Percentiles rank a stretch among this genome's conserved stretches.
phyloP scores from a whole-genome alignment of 208 protist genomes.

The Crithidia acanthocephali region DNA sequence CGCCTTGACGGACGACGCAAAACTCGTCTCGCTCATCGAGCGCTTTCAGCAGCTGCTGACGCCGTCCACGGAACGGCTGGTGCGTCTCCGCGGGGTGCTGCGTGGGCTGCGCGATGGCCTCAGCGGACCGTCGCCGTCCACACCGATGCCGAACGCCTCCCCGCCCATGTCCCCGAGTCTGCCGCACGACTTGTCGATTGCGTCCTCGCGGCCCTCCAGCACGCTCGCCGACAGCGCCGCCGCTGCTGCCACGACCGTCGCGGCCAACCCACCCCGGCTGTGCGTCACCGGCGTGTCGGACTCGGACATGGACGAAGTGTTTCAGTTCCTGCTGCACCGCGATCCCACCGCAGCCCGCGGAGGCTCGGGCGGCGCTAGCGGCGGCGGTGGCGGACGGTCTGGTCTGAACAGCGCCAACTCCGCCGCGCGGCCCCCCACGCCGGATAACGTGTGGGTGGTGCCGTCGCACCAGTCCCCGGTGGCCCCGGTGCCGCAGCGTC shows the following conservation, averaged over 20 bases:
- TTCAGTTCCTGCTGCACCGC: slow-evolving; percentile 32
- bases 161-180: background rate
- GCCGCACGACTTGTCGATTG: slow-evolving; percentile 2
- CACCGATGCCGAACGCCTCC: background rate
- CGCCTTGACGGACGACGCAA: slow-evolving; percentile 13
- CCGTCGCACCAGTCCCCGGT: slow-evolving; percentile 4
- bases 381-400: background rate
- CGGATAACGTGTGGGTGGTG: slow-evolving; percentile 6
- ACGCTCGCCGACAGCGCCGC: background rate
- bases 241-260: background rate
- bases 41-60: slow-evolving; percentile 37
- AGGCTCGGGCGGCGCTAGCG: background rate
- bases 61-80: slow-evolving; percentile 58
- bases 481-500: background rate
- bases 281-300: slow-evolving; percentile 27
- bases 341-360: slow-evolving; percentile 9
- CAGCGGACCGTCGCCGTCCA: background rate
- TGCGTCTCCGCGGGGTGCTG: slow-evolving; percentile 50
- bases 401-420: slow-evolving; percentile 15
- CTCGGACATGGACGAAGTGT: slow-evolving; percentile 25
- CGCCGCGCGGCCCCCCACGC: slow-evolving; percentile 15
- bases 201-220: background rate
- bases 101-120: slow-evolving; percentile 43
- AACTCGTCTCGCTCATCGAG: slow-evolving; percentile 29
- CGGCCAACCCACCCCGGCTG: slow-evolving; percentile 2